A percentile compares a stretch with the other conserved stretches of the same genome.
These are phyloP conservation scores for Lentinula guzmanii DNA, from an alignment of 768 basidiomycete species.

Conservation along the genomic window DNA sequence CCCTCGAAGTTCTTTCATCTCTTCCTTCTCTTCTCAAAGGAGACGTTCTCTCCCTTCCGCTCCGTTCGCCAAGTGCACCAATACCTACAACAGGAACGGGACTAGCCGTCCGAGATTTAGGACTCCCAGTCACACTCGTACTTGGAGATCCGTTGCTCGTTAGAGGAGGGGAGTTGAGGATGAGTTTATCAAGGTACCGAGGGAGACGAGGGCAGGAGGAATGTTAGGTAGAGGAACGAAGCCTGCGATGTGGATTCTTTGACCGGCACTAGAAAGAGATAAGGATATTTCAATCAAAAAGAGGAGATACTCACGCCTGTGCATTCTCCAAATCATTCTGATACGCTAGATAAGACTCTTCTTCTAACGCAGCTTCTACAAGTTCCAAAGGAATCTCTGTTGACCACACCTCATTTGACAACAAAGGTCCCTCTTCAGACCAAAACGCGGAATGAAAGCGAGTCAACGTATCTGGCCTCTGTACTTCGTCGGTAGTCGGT, in stretches of 20 bases:
- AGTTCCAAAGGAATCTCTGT: slow-evolving; percentile 72
- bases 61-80: neutral
- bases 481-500: neutral
- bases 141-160: neutral
- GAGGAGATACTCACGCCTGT: slow-evolving; percentile 20
- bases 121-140: slow-evolving; percentile 17
- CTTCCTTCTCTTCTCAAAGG: neutral
- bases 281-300: slow-evolving; percentile 6
- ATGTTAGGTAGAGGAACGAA: slow-evolving; percentile 68
- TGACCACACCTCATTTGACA: slow-evolving; percentile 53
- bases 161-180: slow-evolving; percentile 57
- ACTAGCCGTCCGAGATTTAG: neutral
- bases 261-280: neutral
- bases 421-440: neutral
- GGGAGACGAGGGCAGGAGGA: slow-evolving; percentile 83
- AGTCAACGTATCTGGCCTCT: neutral
- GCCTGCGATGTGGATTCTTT: slow-evolving; percentile 10
- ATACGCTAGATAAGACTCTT: slow-evolving; percentile 66
- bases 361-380: slow-evolving; percentile 72
- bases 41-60: slow-evolving; percentile 1
- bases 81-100: neutral
- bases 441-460: neutral
- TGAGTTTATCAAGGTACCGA: slow-evolving; percentile 89
- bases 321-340: slow-evolving; percentile 19
- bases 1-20: neutral